These are phyloP conservation scores for Leccinum truebloodii DNA, from an alignment of 768 basidiomycete species.

Conservation along the genomic window DNA sequence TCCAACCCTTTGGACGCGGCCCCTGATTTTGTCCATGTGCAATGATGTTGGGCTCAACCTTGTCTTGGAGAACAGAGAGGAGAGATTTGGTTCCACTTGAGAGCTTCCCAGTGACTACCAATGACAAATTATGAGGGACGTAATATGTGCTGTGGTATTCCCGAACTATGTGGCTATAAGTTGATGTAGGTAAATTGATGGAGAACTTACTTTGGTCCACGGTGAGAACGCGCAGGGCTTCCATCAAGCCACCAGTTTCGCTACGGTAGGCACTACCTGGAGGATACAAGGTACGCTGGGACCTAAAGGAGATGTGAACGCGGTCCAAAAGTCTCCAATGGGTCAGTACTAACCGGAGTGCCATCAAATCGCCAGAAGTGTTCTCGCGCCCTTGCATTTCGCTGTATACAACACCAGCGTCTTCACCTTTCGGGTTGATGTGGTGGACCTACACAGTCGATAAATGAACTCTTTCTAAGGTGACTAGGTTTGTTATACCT, in stretches of 20 bases:
- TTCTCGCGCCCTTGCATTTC: conserved; percentile 98
- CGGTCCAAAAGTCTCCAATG: not conserved
- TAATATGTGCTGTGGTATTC: conserved; percentile 89
- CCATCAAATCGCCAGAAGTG: conserved; percentile 88
- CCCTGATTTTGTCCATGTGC: conserved; percentile 74
- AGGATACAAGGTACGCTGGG: conserved; percentile 81
- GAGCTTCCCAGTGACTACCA: conserved; percentile 88
- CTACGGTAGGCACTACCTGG: conserved; percentile 86
- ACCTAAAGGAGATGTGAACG: conserved; percentile 40
- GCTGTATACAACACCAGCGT: conserved; percentile 95
- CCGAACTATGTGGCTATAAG: conserved; percentile 59
- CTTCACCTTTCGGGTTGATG: conserved; percentile 84
- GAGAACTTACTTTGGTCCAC: conserved; percentile 77
- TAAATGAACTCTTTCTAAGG: conserved; percentile 4
- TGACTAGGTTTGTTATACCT: conserved; percentile 38
- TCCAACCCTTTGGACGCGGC: conserved; percentile 78
- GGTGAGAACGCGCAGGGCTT: conserved; percentile 79
- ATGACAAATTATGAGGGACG: conserved; percentile 88
- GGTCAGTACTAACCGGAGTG: conserved; percentile 60
- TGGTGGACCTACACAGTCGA: conserved; percentile 81
- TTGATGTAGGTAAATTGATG: conserved; percentile 4
- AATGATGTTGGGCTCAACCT: conserved; percentile 82
- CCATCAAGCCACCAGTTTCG: conserved; percentile 97
- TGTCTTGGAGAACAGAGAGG: conserved; percentile 75
- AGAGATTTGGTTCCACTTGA: conserved; percentile 74